Base-by-base conservation (phyloP, 1,284 basidiomycete species). In the Anthracocystis panici-leucophaei region DNA sequence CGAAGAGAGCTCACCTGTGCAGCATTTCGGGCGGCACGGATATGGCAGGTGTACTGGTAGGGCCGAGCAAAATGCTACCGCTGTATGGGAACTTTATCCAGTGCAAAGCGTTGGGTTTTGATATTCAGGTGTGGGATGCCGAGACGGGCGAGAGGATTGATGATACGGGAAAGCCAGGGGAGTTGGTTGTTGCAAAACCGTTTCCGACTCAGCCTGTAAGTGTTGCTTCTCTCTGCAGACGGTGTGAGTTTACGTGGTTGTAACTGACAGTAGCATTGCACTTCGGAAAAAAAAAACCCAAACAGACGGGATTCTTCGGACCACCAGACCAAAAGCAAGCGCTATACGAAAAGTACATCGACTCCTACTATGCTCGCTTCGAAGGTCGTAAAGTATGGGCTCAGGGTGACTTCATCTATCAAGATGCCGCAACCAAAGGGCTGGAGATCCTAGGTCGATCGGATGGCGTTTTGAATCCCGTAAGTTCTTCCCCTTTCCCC, bases 391-490 rank as follows among this genome's bases (percentile, higher is more conserved):
- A 69, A 25, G 76, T 81, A 14, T 78, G 77, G 66, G 79, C 79
- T 5, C 75, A 77, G 42, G 79, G 77, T 25, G 73, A 79, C 23
- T 76, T 76, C 33, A 69, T 81, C 45, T 72, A 70, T 38, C 74
- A 75, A 49, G 73, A 77, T 33, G 33, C n/a, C 8, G 7, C 41
- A 5, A 79, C 76, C 31, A 92, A 92, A 18, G 93, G 93, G 2
- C 80, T 94, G 49, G 84, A 93, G 69, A 94, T 94, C 91, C 88
- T 93, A 2, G 93, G 93, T 23, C 56, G 80, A 6, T 52, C 68
- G 63, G 75, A 86, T 41, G 79, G 73, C 29, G 67, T 79, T 4
- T 46, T 83, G 23, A 81, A 94, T 84, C 92, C 93, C 10, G 91
- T 72, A 62, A 59, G 69, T 56, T 27, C 5, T n/a, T 46, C 33